Evolutionary conservation across 305 asterid genomes (phyloP), one percentile per base, ranked within the genome.

Genomic region (Fraxinus sp.): DNA sequence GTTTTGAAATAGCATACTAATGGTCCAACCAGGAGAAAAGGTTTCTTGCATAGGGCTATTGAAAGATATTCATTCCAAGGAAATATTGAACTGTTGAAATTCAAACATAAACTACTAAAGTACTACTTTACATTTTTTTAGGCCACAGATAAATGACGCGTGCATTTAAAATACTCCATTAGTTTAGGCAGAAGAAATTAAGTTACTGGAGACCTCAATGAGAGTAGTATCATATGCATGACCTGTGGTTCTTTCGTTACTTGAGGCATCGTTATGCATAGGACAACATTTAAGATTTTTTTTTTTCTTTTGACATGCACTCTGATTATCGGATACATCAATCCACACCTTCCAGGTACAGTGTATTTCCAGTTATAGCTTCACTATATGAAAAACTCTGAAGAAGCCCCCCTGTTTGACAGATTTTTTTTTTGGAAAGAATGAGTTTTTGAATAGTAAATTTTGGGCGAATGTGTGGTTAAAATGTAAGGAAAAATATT

Each of bases 291-390:
- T 9, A 14, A 10, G 36, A 75, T 5, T 3, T 3, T 32, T 33
- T 33, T 62, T 79, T 78, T 78, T 74, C 80, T 74, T 66, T 52
- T 71, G 81, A 79, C n/a, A 20, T 59, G 70, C 70, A 28, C 35
- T 9, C 43, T 41, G 73, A 70, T 24, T 75, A 77, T 32, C 72
- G n/a, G 32, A 78, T 22, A n/a, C 72, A 81, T 68, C 77, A 68
- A 43, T 74, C 32, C 78, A 74, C 78, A 79, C 26, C 72, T 22
- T 83, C 77, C 16, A 55, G 46, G 28, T 36, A 79, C 77, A 33
- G 76, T 4, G 33, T 83, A 79, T 59, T 62, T 74, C 52, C 46
- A 43, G 68, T 28, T 39, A 71, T 36, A 70, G 20, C 16, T 70
- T 57, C 76, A 16, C 14, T 14, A 35, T 33, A 71, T 80, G 24